Evolutionary conservation across 2,329 filamentous ascomycete genomes (phyloP).

Genomic region (Aspergillus sp.): DNA sequence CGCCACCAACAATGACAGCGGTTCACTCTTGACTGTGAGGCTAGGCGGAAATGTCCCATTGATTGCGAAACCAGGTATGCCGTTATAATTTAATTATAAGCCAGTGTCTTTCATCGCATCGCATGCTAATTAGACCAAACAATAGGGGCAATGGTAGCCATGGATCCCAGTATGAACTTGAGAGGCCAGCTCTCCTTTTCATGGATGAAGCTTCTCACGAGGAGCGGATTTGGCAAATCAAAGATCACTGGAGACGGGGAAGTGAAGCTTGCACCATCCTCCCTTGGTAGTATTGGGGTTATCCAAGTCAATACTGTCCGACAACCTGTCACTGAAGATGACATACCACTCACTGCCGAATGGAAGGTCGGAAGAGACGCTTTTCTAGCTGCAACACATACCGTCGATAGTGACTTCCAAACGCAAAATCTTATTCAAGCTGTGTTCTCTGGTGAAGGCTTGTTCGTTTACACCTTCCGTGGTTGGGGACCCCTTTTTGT

Average conservation of each 20-base stretch:
- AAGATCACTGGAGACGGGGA: constrained; percentile 87
- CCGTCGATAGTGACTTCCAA: constrained; percentile 82
- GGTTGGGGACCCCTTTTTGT: constrained; percentile 82
- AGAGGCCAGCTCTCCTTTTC: constrained; percentile 78
- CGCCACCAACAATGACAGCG: too few relatives aligned
- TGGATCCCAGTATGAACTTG: constrained; percentile 81
- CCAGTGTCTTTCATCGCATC: background rate
- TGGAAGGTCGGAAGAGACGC: constrained; percentile 86
- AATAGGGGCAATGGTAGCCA: constrained; percentile 80
- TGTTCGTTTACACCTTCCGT: constrained; percentile 82
- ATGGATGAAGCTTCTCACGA: constrained; percentile 81
- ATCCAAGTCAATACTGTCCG: constrained; percentile 52
- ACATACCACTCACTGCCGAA: constrained; percentile 13
- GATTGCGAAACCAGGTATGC: constrained; percentile 65
- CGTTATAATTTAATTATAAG: background rate
- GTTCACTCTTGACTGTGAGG: constrained; percentile 76
- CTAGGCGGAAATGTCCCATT: constrained; percentile 83
- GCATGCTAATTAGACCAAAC: background rate
- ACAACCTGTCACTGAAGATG: constrained; percentile 36
- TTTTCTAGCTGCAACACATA: constrained; percentile 78
- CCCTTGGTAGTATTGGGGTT: constrained; percentile 78
- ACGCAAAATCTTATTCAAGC: constrained; percentile 79
- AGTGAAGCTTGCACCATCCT: constrained; percentile 70
- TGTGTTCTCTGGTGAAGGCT: constrained; percentile 86
- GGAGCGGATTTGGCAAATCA: constrained; percentile 71